Evolutionary conservation across 768 basidiomycete genomes (phyloP).

Genomic region (Xerocomellus chrysenteron): DNA sequence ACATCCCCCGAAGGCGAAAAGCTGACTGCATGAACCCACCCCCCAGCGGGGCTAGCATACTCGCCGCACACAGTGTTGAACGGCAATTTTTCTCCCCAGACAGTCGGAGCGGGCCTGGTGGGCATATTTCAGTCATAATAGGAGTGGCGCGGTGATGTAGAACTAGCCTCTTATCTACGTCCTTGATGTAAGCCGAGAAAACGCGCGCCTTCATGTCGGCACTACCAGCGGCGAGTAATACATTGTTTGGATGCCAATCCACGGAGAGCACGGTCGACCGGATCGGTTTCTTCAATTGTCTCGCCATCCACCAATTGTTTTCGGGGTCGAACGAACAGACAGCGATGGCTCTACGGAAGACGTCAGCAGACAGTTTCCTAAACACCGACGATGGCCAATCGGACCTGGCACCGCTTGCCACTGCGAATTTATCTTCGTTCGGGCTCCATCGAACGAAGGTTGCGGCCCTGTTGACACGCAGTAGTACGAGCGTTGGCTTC

Average conservation of each 20-base stretch:
- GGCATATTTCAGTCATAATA: conserved; percentile 7
- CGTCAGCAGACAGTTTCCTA: not conserved
- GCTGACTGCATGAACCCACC: conserved; percentile 95
- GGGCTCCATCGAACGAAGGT: conserved; percentile 97
- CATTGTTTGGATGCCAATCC: conserved; percentile 99
- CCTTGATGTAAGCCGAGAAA: conserved; percentile 98
- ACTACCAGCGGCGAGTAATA: conserved; percentile 93
- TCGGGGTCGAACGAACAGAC: conserved; percentile 97
- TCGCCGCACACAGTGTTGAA: conserved; percentile 98
- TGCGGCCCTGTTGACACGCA: conserved; percentile 94
- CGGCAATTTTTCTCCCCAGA: conserved; percentile 98
- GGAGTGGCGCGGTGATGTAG: not conserved
- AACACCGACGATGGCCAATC: not conserved
- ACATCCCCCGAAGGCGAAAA: conserved; percentile 97
- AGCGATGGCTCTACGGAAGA: conserved; percentile 73
- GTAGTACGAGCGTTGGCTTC: conserved; percentile 96
- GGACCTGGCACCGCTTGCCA: conserved; percentile 92
- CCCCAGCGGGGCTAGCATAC: conserved; percentile 83
- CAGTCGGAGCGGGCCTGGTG: conserved; percentile 75
- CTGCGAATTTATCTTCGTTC: conserved; percentile 97
- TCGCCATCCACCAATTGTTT: conserved; percentile 99
- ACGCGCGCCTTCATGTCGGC: conserved; percentile 98
- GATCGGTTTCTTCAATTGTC: conserved; percentile 96
- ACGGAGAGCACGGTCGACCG: conserved; percentile 89
- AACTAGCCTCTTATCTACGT: conserved; percentile 84